Evolutionary conservation across 495 filamentous ascomycete genomes (phyloP), one percentile per base, ranked within the genome.

Genomic region (Lasiosphaeriaceae sp.): DNA sequence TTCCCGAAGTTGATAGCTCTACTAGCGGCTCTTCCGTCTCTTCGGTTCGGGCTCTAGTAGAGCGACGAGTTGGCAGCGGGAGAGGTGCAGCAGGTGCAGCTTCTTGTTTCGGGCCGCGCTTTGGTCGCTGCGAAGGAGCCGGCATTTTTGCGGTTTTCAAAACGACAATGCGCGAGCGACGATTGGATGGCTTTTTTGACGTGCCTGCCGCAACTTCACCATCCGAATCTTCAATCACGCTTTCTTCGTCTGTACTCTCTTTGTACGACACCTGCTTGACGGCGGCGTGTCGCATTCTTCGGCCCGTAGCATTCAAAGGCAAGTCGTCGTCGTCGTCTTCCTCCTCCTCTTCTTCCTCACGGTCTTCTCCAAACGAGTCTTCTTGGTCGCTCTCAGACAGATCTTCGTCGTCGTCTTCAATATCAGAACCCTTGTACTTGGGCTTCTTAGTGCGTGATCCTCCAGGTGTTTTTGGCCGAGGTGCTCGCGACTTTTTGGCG

Each of bases 1-100:
- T 83, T 12, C 91, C 91, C 2, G 90, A 95, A 63, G 85, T 86
- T 0, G 90, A 86, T 31, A 96, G 74, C 52, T 79, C 75, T 2
- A 78, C 23, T 14, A 77, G 55, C 8, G 70, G 67, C 43, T 73
- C 74, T 39, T 77, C 75, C 1, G 62, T 62, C 50, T 79, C 77
- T 39, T 74, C 76, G 9, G 76, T 79, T 7, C 67, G 70, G n/a
- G 77, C 76, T 60, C 77, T 62, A 21, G 74, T 75, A 8, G 62
- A 65, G 69, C 76, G 57, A 43, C 74, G 69, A 65, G 77, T 76
- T 55, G 62, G 54, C 5, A 62, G 63, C 31, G 59, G 41, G 16
- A 55, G 48, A 11, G 61, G 24, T 14, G 57, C 34, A 11, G 60
- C 48, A 11, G 61, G 24, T 14, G 57, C 34, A 11, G 60, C 44